Base-by-base conservation (phyloP, 208 protist species). In the Novymonas esmeraldas region DNA sequence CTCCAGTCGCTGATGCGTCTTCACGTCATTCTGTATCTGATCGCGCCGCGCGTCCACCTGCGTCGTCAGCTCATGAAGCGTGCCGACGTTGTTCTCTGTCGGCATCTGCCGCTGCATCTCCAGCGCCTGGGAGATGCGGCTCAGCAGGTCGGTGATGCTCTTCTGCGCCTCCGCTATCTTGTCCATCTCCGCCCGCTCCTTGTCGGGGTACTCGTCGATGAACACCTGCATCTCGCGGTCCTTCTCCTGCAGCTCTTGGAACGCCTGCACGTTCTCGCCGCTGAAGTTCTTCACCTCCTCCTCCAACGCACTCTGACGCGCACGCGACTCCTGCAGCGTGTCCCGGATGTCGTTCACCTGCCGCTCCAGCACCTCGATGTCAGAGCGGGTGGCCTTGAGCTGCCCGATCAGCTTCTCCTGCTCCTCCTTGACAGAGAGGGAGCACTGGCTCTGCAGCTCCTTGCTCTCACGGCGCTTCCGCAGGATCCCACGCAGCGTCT, bases 201-300 rank as follows among this genome's bases (percentile, higher is more conserved):
- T 80, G 59, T 81, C 87, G 20, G 93, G 87, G 76, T 90, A 95
- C 36, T 90, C 88, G 66, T 94, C 87, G 41, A 96, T 94, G 65
- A 96, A 97, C 18, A 31, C 56, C 62, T 94, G 85, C 85, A 97
- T 84, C 70, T 96, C 89, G 49, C 75, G 67, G 48, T 96, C 91
- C 56, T 87, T 86, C 63, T 93, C 82, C 62, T 94, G 74, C 39
- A 97, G 75, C 58, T 95, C 84, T 65, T 94, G 82, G 71, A 89
- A 96, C 26, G 81, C 87, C 64, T 87, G 79, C 4, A 93, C 77
- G 60, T 89, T 93, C 36, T 96, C 91, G 31, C 91, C 89, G 63
- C 81, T 97, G 78, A 92, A 94, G 55, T 82, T 88, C 64, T 92
- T 89, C 55, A 94, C 59, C 58, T 96, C 88, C 29, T 92, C 82